phyloP scores from a whole-genome alignment of 2,329 filamentous ascomycete genomes.

The Rachicladosporium sp. region DNA sequence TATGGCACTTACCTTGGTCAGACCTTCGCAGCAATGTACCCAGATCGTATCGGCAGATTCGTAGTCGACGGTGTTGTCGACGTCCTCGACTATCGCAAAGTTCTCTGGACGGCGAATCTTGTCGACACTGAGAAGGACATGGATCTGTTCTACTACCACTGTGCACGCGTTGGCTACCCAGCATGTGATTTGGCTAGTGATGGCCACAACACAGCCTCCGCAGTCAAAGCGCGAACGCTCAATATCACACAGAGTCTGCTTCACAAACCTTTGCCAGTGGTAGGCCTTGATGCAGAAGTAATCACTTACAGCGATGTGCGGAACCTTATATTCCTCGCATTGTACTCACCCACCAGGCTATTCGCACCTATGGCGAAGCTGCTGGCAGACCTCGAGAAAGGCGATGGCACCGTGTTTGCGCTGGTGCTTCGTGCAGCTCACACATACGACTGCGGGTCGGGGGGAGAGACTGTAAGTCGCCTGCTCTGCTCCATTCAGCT shows the following conservation, averaged over 20 bases:
- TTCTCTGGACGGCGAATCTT: constrained; percentile 29
- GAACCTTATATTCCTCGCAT: constrained; percentile 22
- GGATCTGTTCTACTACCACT: constrained; percentile 33
- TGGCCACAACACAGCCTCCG: constrained; percentile 18
- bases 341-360: constrained; percentile 24
- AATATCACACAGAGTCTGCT: constrained; percentile 26
- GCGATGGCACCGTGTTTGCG: constrained; percentile 17
- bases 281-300: constrained; percentile 22
- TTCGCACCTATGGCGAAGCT: constrained; percentile 25
- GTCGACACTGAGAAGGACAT: constrained; percentile 33
- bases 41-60: constrained; percentile 24
- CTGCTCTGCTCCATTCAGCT: background rate
- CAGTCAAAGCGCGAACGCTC: constrained; percentile 24
- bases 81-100: constrained; percentile 23
- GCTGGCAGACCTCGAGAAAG: constrained; percentile 24
- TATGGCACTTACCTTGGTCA: constrained; percentile 36
- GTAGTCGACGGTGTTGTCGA: constrained; percentile 37
- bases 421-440: constrained; percentile 11
- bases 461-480: background rate
- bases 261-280: constrained; percentile 28
- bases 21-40: constrained; percentile 31
- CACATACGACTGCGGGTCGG: background rate
- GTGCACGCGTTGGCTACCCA: constrained; percentile 28
- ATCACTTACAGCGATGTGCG: constrained; percentile 31
- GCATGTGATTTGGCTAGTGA: constrained; percentile 27